Conservation (phyloP, 1,284 basidiomycete species). For the Trichosporon faecale region DNA sequence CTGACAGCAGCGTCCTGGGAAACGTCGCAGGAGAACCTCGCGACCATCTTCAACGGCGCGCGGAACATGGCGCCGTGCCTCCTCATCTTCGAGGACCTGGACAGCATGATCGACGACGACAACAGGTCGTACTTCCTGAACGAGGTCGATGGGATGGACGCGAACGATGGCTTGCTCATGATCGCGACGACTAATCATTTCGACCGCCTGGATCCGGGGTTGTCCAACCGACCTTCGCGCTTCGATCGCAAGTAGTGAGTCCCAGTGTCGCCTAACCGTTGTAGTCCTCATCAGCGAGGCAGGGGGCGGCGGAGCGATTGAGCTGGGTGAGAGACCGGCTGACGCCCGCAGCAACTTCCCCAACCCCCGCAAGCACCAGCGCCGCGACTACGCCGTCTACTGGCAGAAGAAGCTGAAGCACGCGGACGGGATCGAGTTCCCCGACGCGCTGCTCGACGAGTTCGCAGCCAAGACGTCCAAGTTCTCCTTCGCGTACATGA, state of each 20-base stretch:
- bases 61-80: conserved; percentile 63
- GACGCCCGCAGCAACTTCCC: conserved; percentile 47
- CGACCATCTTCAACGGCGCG: conserved; percentile 36
- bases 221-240: conserved; percentile 71
- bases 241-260: conserved; percentile 80
- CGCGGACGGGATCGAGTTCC: conserved; percentile 64
- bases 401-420: conserved; percentile 69
- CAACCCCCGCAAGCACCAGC: conserved; percentile 63
- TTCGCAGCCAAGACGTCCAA: conserved; percentile 61
- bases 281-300: no score
- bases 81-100: conserved; percentile 73
- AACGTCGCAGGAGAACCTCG: background rate
- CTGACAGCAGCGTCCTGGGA: conserved; percentile 21
- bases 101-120: conserved; percentile 68
- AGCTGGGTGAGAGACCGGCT: no score
- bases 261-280: no score
- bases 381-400: conserved; percentile 65
- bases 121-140: conserved; percentile 83
- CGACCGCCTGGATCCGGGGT: conserved; percentile 68
- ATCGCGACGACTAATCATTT: conserved; percentile 81
- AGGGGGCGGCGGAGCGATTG: no score
- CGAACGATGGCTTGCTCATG: conserved; percentile 71
- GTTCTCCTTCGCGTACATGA: conserved; percentile 78
- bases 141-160: conserved; percentile 60
- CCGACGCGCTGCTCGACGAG: conserved; percentile 61